Percentiles rank a stretch among this genome's conserved stretches.
These are phyloP conservation scores for Larix kaempferi DNA, from an alignment of 75 land plant genomes.

Conservation along the genomic window DNA sequence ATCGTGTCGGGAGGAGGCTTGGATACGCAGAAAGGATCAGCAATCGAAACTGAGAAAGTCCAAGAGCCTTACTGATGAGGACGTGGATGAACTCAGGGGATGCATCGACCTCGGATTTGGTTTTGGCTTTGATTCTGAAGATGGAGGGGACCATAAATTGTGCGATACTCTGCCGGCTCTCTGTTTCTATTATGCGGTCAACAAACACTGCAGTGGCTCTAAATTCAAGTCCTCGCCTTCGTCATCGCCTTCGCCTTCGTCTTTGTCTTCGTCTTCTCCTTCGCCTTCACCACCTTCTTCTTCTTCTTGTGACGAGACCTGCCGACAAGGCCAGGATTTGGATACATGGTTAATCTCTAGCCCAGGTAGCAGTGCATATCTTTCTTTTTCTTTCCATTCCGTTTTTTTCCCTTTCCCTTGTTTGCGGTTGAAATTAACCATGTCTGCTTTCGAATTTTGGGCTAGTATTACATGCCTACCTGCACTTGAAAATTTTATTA, in stretches of 20 bases:
- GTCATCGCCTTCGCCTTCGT: not conserved
- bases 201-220: conserved; percentile 17
- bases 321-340: not conserved
- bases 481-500: too few relatives aligned
- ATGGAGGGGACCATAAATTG: conserved; percentile 23
- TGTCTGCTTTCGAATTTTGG: too few relatives aligned
- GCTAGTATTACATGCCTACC: too few relatives aligned
- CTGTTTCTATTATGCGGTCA: conserved; percentile 53
- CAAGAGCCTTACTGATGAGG: conserved; percentile 71
- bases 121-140: conserved; percentile 34
- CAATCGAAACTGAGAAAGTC: conserved; percentile 7
- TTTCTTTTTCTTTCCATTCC: not conserved
- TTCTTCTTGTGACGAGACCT: not conserved
- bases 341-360: not conserved
- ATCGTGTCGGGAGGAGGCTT: conserved; percentile 48
- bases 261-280: too few relatives aligned
- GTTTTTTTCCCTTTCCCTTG: too few relatives aligned
- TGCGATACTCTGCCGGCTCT: conserved; percentile 64
- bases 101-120: conserved; percentile 73
- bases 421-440: too few relatives aligned
- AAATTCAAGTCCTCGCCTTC: not conserved
- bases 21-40: conserved; percentile 24
- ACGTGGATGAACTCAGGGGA: conserved; percentile 66
- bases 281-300: not conserved
- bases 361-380: not conserved